Evolutionary conservation across 176 grass and related monocot species (phyloP), one percentile per base, ranked within the genome.

Genomic region (Carex pumila): DNA sequence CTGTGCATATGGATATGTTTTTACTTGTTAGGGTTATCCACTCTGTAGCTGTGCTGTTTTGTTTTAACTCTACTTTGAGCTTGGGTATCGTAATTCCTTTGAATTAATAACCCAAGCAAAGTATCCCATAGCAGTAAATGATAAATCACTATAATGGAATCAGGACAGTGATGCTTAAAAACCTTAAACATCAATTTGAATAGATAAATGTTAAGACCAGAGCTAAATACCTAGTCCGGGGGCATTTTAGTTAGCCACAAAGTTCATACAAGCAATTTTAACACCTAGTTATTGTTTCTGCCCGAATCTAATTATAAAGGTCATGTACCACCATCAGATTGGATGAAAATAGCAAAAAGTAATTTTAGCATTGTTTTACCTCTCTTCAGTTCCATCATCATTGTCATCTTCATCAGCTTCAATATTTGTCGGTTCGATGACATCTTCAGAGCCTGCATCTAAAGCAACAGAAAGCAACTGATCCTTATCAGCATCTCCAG

Each of bases 381-480:
- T 95, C 87, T 95, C 95, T 88, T 63, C 80, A 53, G 41, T 65
- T 67, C 37, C 22, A 73, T 37, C 41, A 83, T 93, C 92, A 83
- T 92, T 87, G 70, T 81, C 88, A 21, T 87, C 90, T 30, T 94
- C 88, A 53, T 83, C 80, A 83, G 81, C 53, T 68, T 87, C 86
- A 84, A 90, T 30, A 67, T 89, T 79, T 80, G 84, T 86, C 80
- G 92, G 95, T 84, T 98, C 92, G 80, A 98, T 91, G 71, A 98
- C 91, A 91, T 98, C 95, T 87, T 98, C 95, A 62, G 95, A 91
- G 45, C 95, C 91, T 59, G 89, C 87, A 92, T 98, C 92, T 80
- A 95, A 88, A 64, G 92, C 95, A 90, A 95, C 45, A 6, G 71
- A 65, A 18, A 98, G 88, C 85, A 95, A 12, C 75, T 95, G 88